A percentile compares a stretch with the other conserved stretches of the same genome.
Evolutionary conservation across 257 asterid species (phyloP).

Genomic region (Solanum pennellii): DNA sequence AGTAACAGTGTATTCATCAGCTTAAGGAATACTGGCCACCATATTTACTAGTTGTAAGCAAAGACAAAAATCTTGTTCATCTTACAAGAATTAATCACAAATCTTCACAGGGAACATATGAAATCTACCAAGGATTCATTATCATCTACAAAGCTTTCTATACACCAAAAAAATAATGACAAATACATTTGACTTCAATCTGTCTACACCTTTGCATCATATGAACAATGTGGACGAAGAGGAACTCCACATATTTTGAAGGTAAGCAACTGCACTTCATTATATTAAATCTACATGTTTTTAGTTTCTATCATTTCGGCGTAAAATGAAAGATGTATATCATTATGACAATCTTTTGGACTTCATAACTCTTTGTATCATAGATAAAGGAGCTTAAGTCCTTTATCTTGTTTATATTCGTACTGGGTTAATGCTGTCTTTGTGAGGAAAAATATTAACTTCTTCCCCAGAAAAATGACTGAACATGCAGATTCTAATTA

Average conservation of each 20-base stretch:
- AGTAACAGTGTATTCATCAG: not conserved
- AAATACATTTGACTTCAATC: not conserved
- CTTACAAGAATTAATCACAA: not conserved
- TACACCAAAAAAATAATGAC: not conserved
- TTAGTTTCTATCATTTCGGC: not conserved
- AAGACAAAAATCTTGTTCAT: not conserved
- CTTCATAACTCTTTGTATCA: not conserved
- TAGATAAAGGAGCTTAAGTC: not conserved
- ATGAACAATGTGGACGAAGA: not conserved
- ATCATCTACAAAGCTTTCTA: not conserved
- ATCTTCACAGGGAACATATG: not conserved
- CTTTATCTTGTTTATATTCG: not conserved
- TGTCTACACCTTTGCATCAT: not conserved
- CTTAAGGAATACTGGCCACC: not conserved
- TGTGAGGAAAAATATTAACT: too few species aligned
- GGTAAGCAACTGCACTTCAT: not conserved
- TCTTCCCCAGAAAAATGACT: not conserved
- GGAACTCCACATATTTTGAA: not conserved
- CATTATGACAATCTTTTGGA: not conserved
- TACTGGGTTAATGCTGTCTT: not conserved
- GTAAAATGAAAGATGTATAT: not conserved
- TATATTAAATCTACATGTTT: not conserved
- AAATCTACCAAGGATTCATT: not conserved
- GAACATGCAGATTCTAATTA: not conserved
- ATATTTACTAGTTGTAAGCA: not conserved